Base-by-base conservation (phyloP, 2,329 filamentous ascomycete species). In the Neopestalotiopsis sp. region DNA sequence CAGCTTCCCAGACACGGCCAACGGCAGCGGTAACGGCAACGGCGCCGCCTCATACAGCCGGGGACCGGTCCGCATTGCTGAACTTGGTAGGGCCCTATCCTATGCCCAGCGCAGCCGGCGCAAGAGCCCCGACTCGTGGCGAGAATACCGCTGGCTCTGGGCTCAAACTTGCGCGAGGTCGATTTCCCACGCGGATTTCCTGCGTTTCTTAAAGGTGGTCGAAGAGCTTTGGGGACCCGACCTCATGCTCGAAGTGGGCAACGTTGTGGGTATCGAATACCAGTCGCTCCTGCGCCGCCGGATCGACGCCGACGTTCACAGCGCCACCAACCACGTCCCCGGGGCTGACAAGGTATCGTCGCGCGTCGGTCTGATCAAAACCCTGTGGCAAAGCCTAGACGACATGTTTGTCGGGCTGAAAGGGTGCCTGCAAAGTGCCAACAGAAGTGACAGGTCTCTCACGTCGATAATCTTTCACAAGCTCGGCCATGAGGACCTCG, bases 31-130 rank as follows among this genome's bases (percentile, higher is more conserved):
- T 52, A 17, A 20, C n/a, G 45, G 45, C 34, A 17, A 20, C n/a
- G 45, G 45, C 34, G 34, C 34, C 10, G 34, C 34, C 34, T 38
- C 34, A 38, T 52, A 17, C 7, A 52, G 20, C 7, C 32, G 32
- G n/a, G 34, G 59, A 14, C 30, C 59, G 0, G 32, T 62, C 20
- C 32, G 34, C 6, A 13, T 62, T 34, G 28, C 59, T 3, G 59
- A 62, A 17, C 59, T 62, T 9, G 59, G 32, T 1, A 28, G 59
- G n/a, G 59, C n/a, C n/a, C n/a, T 62, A 7, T 28, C 32, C 5
- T 62, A 62, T 13, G 34, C 30, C 14, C 59, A 62, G 34, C 59
- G 34, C n/a, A 62, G 32, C 34, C 59, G 59, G 59, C 5, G 32
- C 10, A 38, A 20, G 34, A 28, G n/a, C 12, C 59, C 32, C 14